These are phyloP conservation scores for Moricandia moricandioides DNA, from an alignment of 345 rosid genomes.

Conservation along the genomic window DNA sequence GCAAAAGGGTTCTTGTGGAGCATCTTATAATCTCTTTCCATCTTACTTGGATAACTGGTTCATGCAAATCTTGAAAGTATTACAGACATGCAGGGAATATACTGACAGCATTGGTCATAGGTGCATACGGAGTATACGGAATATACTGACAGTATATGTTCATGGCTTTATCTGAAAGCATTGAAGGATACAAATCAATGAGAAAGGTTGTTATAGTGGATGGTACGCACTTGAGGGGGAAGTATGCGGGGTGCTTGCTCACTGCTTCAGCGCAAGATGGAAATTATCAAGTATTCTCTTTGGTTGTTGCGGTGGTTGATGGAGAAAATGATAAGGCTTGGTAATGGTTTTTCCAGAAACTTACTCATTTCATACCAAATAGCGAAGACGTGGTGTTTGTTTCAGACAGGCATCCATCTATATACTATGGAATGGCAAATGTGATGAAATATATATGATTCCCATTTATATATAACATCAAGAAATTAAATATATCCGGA, in stretches of 20 bases:
- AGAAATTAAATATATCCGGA: too few species aligned
- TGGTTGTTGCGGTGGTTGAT: not conserved
- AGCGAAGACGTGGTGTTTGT: not conserved
- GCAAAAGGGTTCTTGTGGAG: not conserved
- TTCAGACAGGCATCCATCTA: not conserved
- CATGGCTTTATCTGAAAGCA: not conserved
- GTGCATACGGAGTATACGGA: not conserved
- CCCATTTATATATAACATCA: too few species aligned
- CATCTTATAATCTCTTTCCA: not conserved
- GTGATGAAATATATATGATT: not conserved
- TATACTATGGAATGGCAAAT: not conserved
- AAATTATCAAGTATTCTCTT: not conserved
- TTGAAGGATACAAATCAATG: not conserved
- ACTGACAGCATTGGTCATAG: not conserved
- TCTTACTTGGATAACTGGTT: not conserved
- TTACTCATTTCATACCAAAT: not conserved
- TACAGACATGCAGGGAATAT: not conserved
- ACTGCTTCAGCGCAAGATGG: not conserved
- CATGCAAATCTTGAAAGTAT: not conserved
- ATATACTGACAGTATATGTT: not conserved
- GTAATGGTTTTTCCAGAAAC: not conserved
- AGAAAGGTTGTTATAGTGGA: not conserved
- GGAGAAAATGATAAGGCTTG: not conserved
- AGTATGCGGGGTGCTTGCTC: not conserved
- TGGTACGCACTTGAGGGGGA: not conserved